A percentile compares a stretch with the other conserved stretches of the same genome.
Evolutionary conservation across 2,329 filamentous ascomycete genomes (phyloP).

Genomic region (Fusarium austroafricanum): DNA sequence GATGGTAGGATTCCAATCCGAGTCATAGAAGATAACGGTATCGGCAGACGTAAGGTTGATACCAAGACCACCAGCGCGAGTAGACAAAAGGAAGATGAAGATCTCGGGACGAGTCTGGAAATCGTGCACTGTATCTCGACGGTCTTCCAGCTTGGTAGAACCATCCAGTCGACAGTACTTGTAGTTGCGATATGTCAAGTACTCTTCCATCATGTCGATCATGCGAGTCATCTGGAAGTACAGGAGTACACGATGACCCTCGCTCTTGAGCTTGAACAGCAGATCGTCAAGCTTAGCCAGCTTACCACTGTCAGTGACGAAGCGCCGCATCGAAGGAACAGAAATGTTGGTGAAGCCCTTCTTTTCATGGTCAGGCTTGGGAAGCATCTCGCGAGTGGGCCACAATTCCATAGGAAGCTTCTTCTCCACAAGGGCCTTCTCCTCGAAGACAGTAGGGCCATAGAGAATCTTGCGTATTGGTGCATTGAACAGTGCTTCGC

Average conservation of each 20-base stretch:
- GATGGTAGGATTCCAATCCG: conserved; percentile 99
- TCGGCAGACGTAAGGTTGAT: conserved; percentile 98
- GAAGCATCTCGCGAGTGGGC: conserved; percentile 75
- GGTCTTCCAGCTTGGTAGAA: conserved; percentile 96
- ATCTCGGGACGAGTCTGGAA: conserved; percentile 96
- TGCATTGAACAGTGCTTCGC: conserved; percentile 82
- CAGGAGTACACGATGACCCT: conserved; percentile 90
- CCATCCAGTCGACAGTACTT: conserved; percentile 97
- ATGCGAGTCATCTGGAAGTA: conserved; percentile 99
- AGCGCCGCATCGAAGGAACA: conserved; percentile 95
- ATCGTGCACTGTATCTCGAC: conserved; percentile 94
- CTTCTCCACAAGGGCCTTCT: conserved; percentile 78
- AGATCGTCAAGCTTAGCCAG: conserved; percentile 90
- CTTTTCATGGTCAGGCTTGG: conserved; percentile 82
- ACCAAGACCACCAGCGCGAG: conserved; percentile 94
- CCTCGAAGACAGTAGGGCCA: conserved; percentile 71
- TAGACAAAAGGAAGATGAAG: conserved; percentile 96
- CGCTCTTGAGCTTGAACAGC: conserved; percentile 89
- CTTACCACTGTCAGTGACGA: conserved; percentile 98
- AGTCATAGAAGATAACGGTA: conserved; percentile 99
- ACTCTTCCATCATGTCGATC: conserved; percentile 99
- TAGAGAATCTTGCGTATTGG: conserved; percentile 80
- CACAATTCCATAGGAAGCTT: conserved; percentile 75
- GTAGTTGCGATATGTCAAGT: conserved; percentile 98
- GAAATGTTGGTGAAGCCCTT: conserved; percentile 89